Conservation (phyloP, 1,284 basidiomycete genomes). For the Austroboletus rostrupii region DNA sequence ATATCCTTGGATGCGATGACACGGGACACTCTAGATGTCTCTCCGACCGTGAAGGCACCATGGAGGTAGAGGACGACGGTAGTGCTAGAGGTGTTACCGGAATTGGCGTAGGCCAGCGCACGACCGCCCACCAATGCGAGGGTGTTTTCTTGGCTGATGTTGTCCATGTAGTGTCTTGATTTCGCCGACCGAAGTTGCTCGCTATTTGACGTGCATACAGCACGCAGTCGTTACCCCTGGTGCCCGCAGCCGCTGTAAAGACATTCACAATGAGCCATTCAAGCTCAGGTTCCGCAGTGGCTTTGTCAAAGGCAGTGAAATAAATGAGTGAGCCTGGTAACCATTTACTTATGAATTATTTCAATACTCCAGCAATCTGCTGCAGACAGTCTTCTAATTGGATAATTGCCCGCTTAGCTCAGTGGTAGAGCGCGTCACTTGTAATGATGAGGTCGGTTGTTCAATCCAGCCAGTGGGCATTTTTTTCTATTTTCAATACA, state of each 20-base stretch:
- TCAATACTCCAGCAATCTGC: too few relatives aligned
- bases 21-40: constrained; percentile 31
- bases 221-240: neutral
- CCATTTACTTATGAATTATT: too few relatives aligned
- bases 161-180: constrained; percentile 8
- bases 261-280: too few relatives aligned
- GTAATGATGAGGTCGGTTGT: constrained; percentile 58
- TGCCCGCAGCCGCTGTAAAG: too few relatives aligned
- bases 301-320: too few relatives aligned
- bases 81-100: constrained; percentile 43
- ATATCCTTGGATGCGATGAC: constrained; percentile 38
- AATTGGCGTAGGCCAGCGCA: constrained; percentile 47
- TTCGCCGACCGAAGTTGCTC: neutral
- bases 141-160: constrained; percentile 32
- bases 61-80: constrained; percentile 52
- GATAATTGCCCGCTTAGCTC: constrained; percentile 47
- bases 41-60: constrained; percentile 47
- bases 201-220: neutral
- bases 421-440: constrained; percentile 59
- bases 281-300: neutral
- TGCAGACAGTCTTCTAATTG: neutral
- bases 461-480: constrained; percentile 52
- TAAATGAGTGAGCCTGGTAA: too few relatives aligned
- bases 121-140: constrained; percentile 43
- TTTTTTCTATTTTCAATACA: too few relatives aligned